Conservation (phyloP, 2,329 filamentous ascomycete species). For the Dactylonectria estremocensis region DNA sequence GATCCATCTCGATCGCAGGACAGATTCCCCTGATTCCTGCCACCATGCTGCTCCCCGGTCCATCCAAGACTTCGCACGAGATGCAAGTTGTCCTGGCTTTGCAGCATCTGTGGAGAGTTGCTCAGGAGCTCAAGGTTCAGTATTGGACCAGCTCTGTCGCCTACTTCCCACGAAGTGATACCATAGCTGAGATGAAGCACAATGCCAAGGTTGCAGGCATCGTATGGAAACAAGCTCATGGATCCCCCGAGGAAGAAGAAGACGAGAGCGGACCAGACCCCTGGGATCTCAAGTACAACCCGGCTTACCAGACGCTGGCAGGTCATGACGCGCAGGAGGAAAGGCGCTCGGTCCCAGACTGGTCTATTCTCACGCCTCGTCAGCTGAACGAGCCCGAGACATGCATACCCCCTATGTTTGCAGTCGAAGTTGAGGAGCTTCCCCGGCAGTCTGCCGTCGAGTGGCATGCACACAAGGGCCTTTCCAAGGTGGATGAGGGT, state of each 20-base stretch:
- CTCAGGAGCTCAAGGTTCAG: slow-evolving; percentile 77
- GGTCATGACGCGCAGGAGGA: slow-evolving; percentile 43
- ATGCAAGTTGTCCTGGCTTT: slow-evolving; percentile 80
- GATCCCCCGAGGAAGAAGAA: slow-evolving; percentile 62
- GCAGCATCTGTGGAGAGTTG: slow-evolving; percentile 93
- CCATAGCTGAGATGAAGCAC: slow-evolving; percentile 46
- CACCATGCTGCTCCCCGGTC: slow-evolving; percentile 76
- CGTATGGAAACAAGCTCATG: slow-evolving; percentile 66
- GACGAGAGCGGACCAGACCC: slow-evolving; percentile 71
- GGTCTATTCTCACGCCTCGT: slow-evolving; percentile 59
- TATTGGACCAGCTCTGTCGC: slow-evolving; percentile 84
- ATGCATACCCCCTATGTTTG: slow-evolving; percentile 77
- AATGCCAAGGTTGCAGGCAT: slow-evolving; percentile 60
- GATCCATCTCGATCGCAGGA: slow-evolving; percentile 80
- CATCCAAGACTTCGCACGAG: slow-evolving; percentile 58
- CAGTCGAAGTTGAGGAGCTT: slow-evolving; percentile 82
- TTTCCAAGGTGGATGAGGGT: slow-evolving; percentile 55
- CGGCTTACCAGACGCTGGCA: slow-evolving; percentile 61
- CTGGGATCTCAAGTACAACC: slow-evolving; percentile 77
- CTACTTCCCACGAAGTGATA: slow-evolving; percentile 71
- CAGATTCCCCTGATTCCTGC: slow-evolving; percentile 91
- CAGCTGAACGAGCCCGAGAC: slow-evolving; percentile 54
- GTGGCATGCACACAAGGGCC: slow-evolving; percentile 82
- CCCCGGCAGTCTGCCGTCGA: slow-evolving; percentile 84
- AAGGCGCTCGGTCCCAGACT: slow-evolving; percentile 64